phyloP scores from a whole-genome alignment of 805 yeast genomes.

The Cyberlindnera mycetangii region DNA sequence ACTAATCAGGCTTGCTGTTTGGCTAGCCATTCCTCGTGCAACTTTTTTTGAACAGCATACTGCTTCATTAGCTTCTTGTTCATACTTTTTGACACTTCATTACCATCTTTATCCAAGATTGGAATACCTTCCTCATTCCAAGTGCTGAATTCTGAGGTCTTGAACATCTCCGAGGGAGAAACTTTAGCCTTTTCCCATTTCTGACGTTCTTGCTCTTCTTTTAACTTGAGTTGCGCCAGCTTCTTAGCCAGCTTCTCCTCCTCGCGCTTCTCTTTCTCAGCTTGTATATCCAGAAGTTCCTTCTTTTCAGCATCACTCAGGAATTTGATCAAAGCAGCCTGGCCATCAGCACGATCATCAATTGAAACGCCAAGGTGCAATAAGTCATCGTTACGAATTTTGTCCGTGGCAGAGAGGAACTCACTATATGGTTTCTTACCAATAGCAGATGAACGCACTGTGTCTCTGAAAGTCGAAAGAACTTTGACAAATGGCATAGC shows the following conservation, averaged over 20 bases:
- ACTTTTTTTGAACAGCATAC: conserved; percentile 76
- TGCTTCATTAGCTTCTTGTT: conserved; percentile 78
- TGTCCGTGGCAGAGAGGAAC: conserved; percentile 70
- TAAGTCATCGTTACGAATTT: conserved; percentile 67
- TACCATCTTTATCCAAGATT: conserved; percentile 69
- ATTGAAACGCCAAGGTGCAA: conserved; percentile 75
- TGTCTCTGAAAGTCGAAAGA: conserved; percentile 77
- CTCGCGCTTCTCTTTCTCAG: conserved; percentile 52
- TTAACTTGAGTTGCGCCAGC: conserved; percentile 49
- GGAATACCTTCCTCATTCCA: conserved; percentile 92
- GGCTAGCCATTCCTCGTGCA: conserved; percentile 60
- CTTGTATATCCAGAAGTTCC: conserved; percentile 55
- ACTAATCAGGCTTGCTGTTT: too few species aligned
- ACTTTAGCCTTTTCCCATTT: conserved; percentile 63
- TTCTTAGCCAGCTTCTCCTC: conserved; percentile 58
- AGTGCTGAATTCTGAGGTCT: conserved; percentile 55
- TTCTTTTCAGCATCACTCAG: conserved; percentile 65
- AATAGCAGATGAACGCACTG: conserved; percentile 73
- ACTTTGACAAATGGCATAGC: conserved; percentile 79
- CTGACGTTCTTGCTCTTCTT: conserved; percentile 63
- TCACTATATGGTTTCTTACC: conserved; percentile 46
- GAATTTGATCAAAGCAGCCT: conserved; percentile 81
- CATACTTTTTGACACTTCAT: conserved; percentile 81
- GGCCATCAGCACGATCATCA: conserved; percentile 81
- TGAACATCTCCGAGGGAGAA: conserved; percentile 73